Evolutionary conservation across 306 rosid genomes (phyloP).

Genomic region (Adenanthera pavonina): DNA sequence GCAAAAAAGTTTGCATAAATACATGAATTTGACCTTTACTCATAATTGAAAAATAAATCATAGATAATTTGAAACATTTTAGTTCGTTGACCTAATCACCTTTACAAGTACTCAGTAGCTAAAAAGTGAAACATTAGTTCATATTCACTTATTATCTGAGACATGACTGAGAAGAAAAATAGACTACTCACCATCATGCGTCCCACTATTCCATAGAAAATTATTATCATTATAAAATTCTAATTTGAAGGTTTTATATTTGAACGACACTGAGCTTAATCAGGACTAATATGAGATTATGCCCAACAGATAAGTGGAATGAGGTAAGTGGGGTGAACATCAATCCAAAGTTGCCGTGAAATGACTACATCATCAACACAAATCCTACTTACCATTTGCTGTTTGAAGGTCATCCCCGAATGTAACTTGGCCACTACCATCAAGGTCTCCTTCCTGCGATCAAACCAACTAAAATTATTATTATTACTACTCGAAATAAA

Average conservation of each 20-base stretch:
- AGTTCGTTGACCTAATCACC: background rate
- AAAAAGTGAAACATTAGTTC: background rate
- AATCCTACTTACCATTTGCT: slow-evolving; percentile 56
- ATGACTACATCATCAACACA: slow-evolving; percentile 21
- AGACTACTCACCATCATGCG: background rate
- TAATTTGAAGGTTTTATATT: background rate
- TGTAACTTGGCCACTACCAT: slow-evolving; percentile 58
- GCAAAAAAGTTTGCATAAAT: slow-evolving; percentile 3
- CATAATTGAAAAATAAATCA: slow-evolving; percentile 6
- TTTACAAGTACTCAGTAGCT: background rate
- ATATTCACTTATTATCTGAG: background rate
- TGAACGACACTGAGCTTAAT: background rate
- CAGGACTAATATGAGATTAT: background rate
- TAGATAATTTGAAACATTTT: background rate
- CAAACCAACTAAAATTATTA: slow-evolving; percentile 35
- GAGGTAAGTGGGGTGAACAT: background rate
- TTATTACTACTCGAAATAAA: slow-evolving; percentile 6
- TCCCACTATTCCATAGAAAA: slow-evolving; percentile 14
- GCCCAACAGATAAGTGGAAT: background rate
- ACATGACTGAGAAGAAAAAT: slow-evolving; percentile 15
- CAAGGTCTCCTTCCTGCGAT: slow-evolving; percentile 80
- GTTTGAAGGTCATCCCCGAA: slow-evolving; percentile 57
- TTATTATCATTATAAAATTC: background rate
- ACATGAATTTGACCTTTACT: background rate
- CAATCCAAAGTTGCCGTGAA: background rate